These are phyloP conservation scores for Neocatenulostroma microsporum DNA, from an alignment of 2,329 filamentous ascomycete genomes.

Conservation along the genomic window DNA sequence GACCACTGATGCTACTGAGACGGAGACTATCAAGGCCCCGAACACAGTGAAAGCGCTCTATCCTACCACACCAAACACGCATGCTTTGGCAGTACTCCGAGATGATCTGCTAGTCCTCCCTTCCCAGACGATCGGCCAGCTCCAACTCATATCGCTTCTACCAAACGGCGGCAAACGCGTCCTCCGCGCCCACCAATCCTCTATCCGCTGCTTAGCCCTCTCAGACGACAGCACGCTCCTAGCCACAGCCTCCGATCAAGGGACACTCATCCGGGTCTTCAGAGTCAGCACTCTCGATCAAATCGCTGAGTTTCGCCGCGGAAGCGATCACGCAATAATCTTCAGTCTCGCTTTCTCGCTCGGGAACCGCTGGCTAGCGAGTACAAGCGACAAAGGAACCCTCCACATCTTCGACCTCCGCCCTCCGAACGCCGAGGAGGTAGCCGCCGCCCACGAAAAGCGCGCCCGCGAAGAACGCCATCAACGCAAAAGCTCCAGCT, in stretches of 20 bases:
- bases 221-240: conserved; percentile 73
- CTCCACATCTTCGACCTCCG: conserved; percentile 89
- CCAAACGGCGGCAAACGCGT: conserved; percentile 78
- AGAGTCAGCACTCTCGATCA: conserved; percentile 71
- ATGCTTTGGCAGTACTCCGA: conserved; percentile 72
- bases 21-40: too few relatives aligned
- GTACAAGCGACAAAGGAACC: conserved; percentile 93
- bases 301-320: conserved; percentile 75
- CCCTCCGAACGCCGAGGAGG: conserved; percentile 25
- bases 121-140: conserved; percentile 77
- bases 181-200: conserved; percentile 78
- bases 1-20: conserved; percentile 4
- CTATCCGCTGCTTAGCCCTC: conserved; percentile 69
- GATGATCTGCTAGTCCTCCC: conserved; percentile 71
- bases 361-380: conserved; percentile 69
- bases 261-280: conserved; percentile 86
- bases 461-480: neutral
- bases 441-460: neutral
- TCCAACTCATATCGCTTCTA: conserved; percentile 79
- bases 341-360: conserved; percentile 86
- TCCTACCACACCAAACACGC: conserved; percentile 76
- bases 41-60: conserved; percentile 51
- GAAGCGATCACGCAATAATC: conserved; percentile 79
- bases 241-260: conserved; percentile 87
- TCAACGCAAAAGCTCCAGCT: conserved; percentile 18